These are phyloP conservation scores for Colletotrichum neosansevieriae DNA, from an alignment of 2,329 filamentous ascomycete species.

Conservation along the genomic window DNA sequence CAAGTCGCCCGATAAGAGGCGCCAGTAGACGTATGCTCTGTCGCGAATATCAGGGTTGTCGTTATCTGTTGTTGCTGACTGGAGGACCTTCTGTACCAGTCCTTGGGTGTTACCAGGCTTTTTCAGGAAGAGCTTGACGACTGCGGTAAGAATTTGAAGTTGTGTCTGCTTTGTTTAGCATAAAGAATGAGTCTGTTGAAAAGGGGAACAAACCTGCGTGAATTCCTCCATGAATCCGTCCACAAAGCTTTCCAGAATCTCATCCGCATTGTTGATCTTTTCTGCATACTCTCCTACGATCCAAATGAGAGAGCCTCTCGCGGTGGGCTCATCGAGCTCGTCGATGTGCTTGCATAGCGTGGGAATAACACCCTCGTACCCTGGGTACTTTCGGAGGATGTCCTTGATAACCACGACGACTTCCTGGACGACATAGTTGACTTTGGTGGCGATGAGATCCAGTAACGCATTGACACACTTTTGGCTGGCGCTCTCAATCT, in stretches of 20 bases:
- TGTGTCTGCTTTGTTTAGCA: constrained; percentile 75
- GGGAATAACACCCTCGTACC: constrained; percentile 97
- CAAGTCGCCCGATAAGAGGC: constrained; percentile 90
- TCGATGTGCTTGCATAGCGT: constrained; percentile 97
- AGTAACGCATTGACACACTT: constrained; percentile 95
- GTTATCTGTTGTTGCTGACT: constrained; percentile 91
- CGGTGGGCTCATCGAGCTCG: constrained; percentile 93
- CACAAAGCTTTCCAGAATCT: constrained; percentile 91
- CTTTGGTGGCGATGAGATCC: constrained; percentile 95
- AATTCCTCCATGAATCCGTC: constrained; percentile 97
- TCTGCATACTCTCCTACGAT: constrained; percentile 99
- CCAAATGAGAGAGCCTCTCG: constrained; percentile 93
- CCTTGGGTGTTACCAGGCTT: constrained; percentile 92
- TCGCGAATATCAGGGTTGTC: constrained; percentile 98
- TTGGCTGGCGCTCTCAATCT: constrained; percentile 94
- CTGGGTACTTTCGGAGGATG: constrained; percentile 96
- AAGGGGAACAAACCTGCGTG: constrained; percentile 74
- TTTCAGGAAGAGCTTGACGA: constrained; percentile 97
- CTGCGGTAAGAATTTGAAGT: constrained; percentile 94
- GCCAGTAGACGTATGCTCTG: constrained; percentile 98
- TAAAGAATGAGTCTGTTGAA: not conserved
- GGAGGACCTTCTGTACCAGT: constrained; percentile 93
- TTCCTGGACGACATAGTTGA: constrained; percentile 99
- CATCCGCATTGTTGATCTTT: constrained; percentile 98
- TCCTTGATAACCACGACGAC: constrained; percentile 99